These are phyloP conservation scores for Alternaria ethzedia DNA, from an alignment of 2,329 filamentous ascomycete genomes.

Conservation along the genomic window DNA sequence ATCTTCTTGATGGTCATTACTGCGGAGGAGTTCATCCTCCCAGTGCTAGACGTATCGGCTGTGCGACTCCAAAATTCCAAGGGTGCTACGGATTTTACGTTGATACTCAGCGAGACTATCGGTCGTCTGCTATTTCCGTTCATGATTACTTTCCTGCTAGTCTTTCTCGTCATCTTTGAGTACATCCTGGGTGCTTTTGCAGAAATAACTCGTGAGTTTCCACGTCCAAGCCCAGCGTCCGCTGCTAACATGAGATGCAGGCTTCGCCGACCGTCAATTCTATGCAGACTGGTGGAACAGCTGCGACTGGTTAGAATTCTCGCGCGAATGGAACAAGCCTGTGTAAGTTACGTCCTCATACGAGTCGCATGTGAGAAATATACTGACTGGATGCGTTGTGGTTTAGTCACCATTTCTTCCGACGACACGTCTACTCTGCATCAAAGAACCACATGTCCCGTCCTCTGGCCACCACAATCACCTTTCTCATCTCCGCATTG, in stretches of 20 bases:
- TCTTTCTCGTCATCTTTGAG: slow-evolving; percentile 98
- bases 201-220: slow-evolving; percentile 73
- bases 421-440: slow-evolving; percentile 90
- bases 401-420: slow-evolving; percentile 80
- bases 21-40: slow-evolving; percentile 94
- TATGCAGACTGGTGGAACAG: slow-evolving; percentile 69
- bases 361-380: slow-evolving; percentile 80
- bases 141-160: slow-evolving; percentile 92
- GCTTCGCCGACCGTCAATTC: slow-evolving; percentile 9
- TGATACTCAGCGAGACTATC: slow-evolving; percentile 88
- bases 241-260: neutral
- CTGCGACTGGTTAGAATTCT: slow-evolving; percentile 94
- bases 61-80: slow-evolving; percentile 56
- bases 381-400: slow-evolving; percentile 55
- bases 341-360: neutral
- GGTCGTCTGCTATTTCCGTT: slow-evolving; percentile 94
- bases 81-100: slow-evolving; percentile 68
- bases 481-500: slow-evolving; percentile 86
- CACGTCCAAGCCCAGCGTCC: neutral
- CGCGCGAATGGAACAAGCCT: slow-evolving; percentile 54
- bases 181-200: slow-evolving; percentile 94
- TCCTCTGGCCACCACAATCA: slow-evolving; percentile 81
- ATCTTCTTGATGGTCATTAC: slow-evolving; percentile 93
- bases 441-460: slow-evolving; percentile 78
- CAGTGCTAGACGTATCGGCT: slow-evolving; percentile 80